Evolutionary conservation across 2,329 filamentous ascomycete genomes (phyloP).

Genomic region (Pochonia chlamydosporia): DNA sequence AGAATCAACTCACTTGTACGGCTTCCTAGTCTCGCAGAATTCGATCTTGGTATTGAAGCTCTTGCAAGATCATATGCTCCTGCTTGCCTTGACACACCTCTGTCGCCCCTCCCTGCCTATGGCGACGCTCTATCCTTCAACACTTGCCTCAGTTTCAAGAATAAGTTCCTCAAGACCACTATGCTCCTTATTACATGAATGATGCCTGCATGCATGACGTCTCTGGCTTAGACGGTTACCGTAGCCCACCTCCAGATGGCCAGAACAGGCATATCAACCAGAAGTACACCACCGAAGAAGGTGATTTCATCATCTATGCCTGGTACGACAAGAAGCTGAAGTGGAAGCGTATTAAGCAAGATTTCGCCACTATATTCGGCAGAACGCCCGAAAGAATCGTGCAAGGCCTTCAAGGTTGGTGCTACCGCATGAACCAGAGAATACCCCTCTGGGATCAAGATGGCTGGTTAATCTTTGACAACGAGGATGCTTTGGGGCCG

Average conservation of each 20-base stretch:
- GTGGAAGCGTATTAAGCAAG: constrained; percentile 34
- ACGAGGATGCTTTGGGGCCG: constrained; percentile 32
- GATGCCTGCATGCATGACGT: constrained; percentile 18
- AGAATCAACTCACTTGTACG: constrained; percentile 14
- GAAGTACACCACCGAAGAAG: constrained; percentile 37
- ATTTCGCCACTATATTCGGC: constrained; percentile 33
- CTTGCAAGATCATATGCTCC: constrained; percentile 26
- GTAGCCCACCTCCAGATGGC: constrained; percentile 28
- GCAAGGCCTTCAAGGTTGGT: constrained; percentile 36
- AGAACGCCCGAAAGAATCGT: constrained; percentile 30
- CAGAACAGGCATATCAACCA: constrained; percentile 36
- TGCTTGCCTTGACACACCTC: constrained; percentile 18
- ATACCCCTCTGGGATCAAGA: constrained; percentile 35
- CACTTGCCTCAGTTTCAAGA: constrained; percentile 15
- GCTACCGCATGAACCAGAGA: constrained; percentile 36
- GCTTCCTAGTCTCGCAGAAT: constrained; percentile 31
- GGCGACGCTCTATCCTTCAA: constrained; percentile 16
- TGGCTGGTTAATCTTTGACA: constrained; percentile 34
- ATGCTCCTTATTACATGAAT: constrained; percentile 15
- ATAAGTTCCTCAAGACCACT: constrained; percentile 16
- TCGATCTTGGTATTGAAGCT: constrained; percentile 32
- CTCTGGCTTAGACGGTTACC: constrained; percentile 22
- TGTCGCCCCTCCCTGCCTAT: constrained; percentile 22
- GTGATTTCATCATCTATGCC: constrained; percentile 39
- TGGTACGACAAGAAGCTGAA: constrained; percentile 37